Percentiles rank a stretch among this genome's conserved stretches.
Evolutionary conservation across 441 rosid species (phyloP).

Genomic region (Pelargonium myrrhifolium): DNA sequence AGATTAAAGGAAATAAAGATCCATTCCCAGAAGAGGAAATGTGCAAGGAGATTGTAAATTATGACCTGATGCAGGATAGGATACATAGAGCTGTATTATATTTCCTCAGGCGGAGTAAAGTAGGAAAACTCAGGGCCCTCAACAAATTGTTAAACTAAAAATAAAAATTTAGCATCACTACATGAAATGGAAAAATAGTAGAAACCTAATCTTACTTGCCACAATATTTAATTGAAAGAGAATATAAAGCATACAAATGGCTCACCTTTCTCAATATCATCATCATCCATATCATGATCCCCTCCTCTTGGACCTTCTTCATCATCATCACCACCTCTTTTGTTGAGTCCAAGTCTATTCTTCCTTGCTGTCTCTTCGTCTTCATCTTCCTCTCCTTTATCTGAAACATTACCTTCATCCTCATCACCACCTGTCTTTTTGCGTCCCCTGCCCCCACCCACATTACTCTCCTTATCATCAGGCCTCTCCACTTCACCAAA

Average conservation of each 20-base stretch:
- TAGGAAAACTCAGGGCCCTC: neutral
- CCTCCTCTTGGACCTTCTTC: slow-evolving; percentile 93
- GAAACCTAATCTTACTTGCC: neutral
- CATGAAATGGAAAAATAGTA: neutral
- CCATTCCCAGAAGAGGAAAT: neutral
- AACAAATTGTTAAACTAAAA: neutral
- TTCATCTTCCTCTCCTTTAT: slow-evolving; percentile 88
- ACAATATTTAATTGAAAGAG: neutral
- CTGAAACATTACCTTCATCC: slow-evolving; percentile 78
- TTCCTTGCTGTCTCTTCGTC: slow-evolving; percentile 84
- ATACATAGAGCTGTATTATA: neutral
- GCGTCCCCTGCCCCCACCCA: slow-evolving; percentile 58
- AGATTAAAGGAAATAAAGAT: neutral
- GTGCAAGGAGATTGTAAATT: neutral
- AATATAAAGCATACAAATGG: neutral
- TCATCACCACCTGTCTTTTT: slow-evolving; percentile 60
- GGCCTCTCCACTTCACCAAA: slow-evolving; percentile 71
- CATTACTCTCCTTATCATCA: slow-evolving; percentile 62
- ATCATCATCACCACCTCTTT: slow-evolving; percentile 65
- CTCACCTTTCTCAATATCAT: slow-evolving; percentile 89
- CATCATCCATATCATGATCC: slow-evolving; percentile 86
- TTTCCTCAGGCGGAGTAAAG: neutral
- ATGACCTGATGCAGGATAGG: neutral
- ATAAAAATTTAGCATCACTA: neutral
- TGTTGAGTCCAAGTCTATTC: slow-evolving; percentile 74